Evolutionary conservation across 768 basidiomycete species (phyloP), one percentile per base, ranked within the genome.

Genomic region (Suillus subluteus): DNA sequence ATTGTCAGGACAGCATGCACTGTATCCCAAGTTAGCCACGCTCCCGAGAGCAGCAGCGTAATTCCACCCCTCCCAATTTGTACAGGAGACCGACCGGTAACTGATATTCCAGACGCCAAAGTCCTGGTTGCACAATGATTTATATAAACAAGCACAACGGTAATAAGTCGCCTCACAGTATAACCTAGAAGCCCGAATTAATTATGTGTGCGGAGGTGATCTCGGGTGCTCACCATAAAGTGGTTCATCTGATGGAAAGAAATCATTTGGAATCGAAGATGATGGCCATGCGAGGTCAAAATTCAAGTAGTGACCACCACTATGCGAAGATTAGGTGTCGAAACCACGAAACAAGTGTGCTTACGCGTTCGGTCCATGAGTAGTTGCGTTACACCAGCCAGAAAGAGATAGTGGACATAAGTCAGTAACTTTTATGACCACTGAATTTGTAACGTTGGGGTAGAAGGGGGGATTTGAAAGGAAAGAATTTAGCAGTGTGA

Each of bases 101-200:
- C 83, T 88, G 71, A 92, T 81, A 71, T 94, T 93, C 93, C 94
- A 95, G 23, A 94, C 87, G 61, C 94, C 92, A 80, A 94, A 95
- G 72, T 94, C 94, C 90, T 91, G 54, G 65, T 64, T 50, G 58
- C 16, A 48, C 59, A 52, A 44, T 13, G 4, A 32, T 52, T 59
- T 43, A 23, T 12, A 44, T 32, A 18, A 69, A 46, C 12, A 44
- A 43, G 38, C 13, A 38, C 41, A 26, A 3, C 26, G 18, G 56
- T 11, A 26, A 15, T 38, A 21, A 41, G 56, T 43, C 16, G 58
- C 68, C 81, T 71, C 62, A 83, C 82, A 12, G 79, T 76, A 67
- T 77, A 84, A 8, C 82, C 82, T 83, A 56, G 23, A 23, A 46
- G 32, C 63, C 58, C 23, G 61, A 48, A 71, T 69, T 65, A 79